Evolutionary conservation across 2,329 filamentous ascomycete genomes (phyloP).

Genomic region (Alternaria gaisen): DNA sequence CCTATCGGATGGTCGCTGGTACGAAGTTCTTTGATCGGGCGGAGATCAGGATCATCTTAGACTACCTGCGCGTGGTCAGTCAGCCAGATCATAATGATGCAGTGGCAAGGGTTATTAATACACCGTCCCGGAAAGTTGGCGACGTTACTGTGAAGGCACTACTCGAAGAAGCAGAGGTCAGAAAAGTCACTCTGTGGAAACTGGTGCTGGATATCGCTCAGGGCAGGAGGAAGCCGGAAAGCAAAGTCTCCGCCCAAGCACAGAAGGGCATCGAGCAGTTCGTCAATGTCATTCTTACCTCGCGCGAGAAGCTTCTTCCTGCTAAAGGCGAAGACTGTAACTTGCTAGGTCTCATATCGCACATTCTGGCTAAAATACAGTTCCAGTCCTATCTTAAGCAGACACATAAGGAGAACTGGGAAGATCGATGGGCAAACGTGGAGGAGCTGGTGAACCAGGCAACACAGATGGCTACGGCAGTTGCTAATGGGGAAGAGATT

Average conservation of each 20-base stretch:
- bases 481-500: constrained; percentile 51
- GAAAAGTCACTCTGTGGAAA: constrained; percentile 76
- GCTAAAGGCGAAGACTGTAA: constrained; percentile 50
- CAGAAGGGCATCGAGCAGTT: constrained; percentile 67
- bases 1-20: constrained; percentile 93
- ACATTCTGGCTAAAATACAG: constrained; percentile 70
- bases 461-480: constrained; percentile 68
- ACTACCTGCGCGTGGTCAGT: constrained; percentile 86
- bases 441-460: constrained; percentile 86
- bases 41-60: constrained; percentile 86
- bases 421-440: constrained; percentile 85
- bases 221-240: constrained; percentile 60
- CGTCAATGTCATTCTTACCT: constrained; percentile 67
- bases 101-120: constrained; percentile 82
- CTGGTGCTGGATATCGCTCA: constrained; percentile 69
- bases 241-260: constrained; percentile 64
- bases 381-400: constrained; percentile 78
- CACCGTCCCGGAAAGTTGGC: constrained; percentile 81
- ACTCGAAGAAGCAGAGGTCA: constrained; percentile 77
- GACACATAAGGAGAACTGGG: constrained; percentile 70
- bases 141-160: constrained; percentile 78
- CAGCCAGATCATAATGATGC: constrained; percentile 90
- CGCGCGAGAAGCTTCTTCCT: constrained; percentile 63
- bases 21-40: constrained; percentile 89
- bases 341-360: constrained; percentile 61